A percentile compares a stretch with the other conserved stretches of the same genome.
Conservation (phyloP, 176 grass and related monocot genomes). For the Carex kokanica region DNA sequence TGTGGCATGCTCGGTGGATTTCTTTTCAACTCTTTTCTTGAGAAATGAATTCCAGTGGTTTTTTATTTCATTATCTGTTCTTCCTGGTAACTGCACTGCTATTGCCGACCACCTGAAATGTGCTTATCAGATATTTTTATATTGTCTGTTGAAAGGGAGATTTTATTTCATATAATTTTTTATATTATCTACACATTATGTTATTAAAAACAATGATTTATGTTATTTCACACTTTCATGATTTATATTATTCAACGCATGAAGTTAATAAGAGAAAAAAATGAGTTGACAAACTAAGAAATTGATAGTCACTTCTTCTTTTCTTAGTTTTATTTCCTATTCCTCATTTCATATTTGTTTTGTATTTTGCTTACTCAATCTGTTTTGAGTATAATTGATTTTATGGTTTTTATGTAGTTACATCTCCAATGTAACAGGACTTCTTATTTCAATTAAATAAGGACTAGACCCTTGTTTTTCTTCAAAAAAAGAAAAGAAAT, state of each 20-base stretch:
- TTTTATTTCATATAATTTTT: not conserved
- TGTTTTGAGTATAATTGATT: no score
- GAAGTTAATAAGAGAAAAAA: not conserved
- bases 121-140: not conserved
- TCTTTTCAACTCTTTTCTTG: conserved; percentile 24
- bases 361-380: no score
- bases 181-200: no score
- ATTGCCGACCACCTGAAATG: conserved; percentile 36
- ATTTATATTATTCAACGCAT: not conserved
- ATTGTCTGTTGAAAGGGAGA: not conserved
- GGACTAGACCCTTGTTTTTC: no score
- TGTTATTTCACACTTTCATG: not conserved
- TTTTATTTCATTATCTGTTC: conserved; percentile 41
- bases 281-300: no score
- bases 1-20: not conserved
- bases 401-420: no score
- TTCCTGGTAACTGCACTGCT: conserved; percentile 27
- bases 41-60: conserved; percentile 41
- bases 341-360: no score
- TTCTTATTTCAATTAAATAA: no score
- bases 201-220: no score
- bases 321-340: no score
- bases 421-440: no score
- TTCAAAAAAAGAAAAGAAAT: no score
- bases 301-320: not conserved